These are phyloP conservation scores for Pseudonitzschia multiseries DNA, from an alignment of 108 stramenopile genomes.

Conservation along the genomic window DNA sequence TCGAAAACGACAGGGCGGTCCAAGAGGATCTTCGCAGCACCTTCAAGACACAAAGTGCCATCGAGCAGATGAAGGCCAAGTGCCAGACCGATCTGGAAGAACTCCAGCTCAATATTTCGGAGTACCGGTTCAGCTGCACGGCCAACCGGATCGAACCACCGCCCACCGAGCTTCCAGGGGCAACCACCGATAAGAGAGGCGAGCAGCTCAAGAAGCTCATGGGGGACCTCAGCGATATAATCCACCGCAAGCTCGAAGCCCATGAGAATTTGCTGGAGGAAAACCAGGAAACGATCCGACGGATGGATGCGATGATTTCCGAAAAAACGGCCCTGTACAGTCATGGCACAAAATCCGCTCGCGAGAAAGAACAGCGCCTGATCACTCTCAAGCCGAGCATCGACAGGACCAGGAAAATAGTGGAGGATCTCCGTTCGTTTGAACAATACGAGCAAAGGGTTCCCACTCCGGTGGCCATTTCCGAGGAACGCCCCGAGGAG, in stretches of 20 bases:
- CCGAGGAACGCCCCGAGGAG: constrained; percentile 44
- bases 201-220: constrained; percentile 18
- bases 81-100: constrained; percentile 42
- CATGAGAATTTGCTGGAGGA: constrained; percentile 25
- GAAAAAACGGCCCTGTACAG: constrained; percentile 32
- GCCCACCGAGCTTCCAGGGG: constrained; percentile 18
- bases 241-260: constrained; percentile 18
- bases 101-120: constrained; percentile 1
- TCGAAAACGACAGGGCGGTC: constrained; percentile 64
- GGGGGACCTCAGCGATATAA: constrained; percentile 15
- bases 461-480: constrained; percentile 20
- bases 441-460: constrained; percentile 5
- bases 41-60: constrained; percentile 63
- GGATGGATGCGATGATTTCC: neutral
- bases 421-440: constrained; percentile 34
- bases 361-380: constrained; percentile 34
- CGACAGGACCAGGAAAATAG: constrained; percentile 46
- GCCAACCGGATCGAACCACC: constrained; percentile 18
- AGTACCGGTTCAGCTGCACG: neutral
- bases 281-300: constrained; percentile 4
- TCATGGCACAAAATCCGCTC: constrained; percentile 21
- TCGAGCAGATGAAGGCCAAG: constrained; percentile 67
- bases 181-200: constrained; percentile 17
- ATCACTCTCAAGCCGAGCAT: constrained; percentile 47
- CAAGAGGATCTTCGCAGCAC: constrained; percentile 57